These are phyloP conservation scores for Fusarium sp. DNA, from an alignment of 2,329 filamentous ascomycete genomes.

Conservation along the genomic window DNA sequence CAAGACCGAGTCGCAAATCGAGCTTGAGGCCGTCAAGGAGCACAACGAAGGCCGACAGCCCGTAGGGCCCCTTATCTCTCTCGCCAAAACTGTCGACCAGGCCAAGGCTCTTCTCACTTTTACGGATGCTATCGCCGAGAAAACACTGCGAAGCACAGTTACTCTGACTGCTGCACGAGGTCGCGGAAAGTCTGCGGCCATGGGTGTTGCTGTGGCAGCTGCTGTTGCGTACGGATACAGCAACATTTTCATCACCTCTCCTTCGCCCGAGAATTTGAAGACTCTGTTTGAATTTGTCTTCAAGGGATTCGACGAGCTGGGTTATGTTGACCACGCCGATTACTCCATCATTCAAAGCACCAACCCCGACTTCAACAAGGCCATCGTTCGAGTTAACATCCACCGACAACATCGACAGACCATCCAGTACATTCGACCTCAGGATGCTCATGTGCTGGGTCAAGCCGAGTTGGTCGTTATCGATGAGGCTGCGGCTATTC, in stretches of 20 bases:
- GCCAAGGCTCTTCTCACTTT: conserved; percentile 98
- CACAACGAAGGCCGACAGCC: conserved; percentile 87
- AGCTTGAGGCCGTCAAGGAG: conserved; percentile 90
- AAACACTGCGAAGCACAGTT: conserved; percentile 93
- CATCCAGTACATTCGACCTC: conserved; percentile 97
- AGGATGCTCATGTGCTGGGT: conserved; percentile 93
- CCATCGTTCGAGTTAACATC: conserved; percentile 96
- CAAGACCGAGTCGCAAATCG: conserved; percentile 77
- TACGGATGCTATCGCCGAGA: conserved; percentile 95
- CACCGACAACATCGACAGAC: conserved; percentile 96
- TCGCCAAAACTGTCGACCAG: conserved; percentile 93
- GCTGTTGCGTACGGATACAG: conserved; percentile 97
- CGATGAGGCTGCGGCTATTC: conserved; percentile 97
- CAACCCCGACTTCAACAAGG: conserved; percentile 99
- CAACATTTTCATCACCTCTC: conserved; percentile 99
- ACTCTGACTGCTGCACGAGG: conserved; percentile 93
- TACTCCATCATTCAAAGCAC: conserved; percentile 99
- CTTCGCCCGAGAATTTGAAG: conserved; percentile 97
- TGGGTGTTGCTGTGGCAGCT: conserved; percentile 93
- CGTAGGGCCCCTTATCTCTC: conserved; percentile 83
- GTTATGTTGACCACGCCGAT: conserved; percentile 94
- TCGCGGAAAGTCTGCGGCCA: conserved; percentile 94
- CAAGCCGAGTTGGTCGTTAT: conserved; percentile 97
- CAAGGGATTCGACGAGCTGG: conserved; percentile 95
- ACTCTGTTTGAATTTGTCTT: conserved; percentile 98